Conservation (phyloP, 345 rosid genomes). For the Populus simonii region DNA sequence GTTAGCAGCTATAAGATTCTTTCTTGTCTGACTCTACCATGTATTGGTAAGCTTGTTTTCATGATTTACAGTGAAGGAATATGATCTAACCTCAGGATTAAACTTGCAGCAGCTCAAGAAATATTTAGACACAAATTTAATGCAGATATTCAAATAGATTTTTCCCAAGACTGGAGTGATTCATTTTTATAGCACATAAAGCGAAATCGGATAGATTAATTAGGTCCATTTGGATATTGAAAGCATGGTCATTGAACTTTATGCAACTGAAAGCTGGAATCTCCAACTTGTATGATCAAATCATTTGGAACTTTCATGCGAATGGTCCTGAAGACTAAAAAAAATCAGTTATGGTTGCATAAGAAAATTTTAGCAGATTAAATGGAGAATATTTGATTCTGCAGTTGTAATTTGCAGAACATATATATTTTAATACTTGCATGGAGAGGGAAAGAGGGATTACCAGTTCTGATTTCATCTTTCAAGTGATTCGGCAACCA, state of each 20-base stretch:
- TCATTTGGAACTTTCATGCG: conserved; percentile 36
- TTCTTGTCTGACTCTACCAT: background rate
- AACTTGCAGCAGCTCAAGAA: background rate
- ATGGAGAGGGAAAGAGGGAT: background rate
- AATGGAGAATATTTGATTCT: background rate
- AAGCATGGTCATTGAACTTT: conserved; percentile 33
- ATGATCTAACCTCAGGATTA: background rate
- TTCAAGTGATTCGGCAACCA: conserved; percentile 40
- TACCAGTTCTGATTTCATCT: conserved; percentile 44
- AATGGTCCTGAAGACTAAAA: conserved; percentile 38
- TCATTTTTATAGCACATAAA: background rate
- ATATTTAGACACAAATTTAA: background rate
- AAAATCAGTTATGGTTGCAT: background rate
- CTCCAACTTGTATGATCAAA: conserved; percentile 47
- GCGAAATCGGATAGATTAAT: background rate
- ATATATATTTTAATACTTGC: background rate
- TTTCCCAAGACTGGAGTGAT: background rate
- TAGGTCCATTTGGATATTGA: background rate
- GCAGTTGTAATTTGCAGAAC: background rate
- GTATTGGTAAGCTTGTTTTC: background rate
- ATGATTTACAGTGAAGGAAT: background rate
- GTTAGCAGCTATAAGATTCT: background rate
- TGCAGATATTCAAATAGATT: background rate
- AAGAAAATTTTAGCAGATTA: background rate
- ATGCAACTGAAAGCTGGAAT: conserved; percentile 50